phyloP scores from a whole-genome alignment of 2,329 filamentous ascomycete species.

The Pyrenochaeta sp. region DNA sequence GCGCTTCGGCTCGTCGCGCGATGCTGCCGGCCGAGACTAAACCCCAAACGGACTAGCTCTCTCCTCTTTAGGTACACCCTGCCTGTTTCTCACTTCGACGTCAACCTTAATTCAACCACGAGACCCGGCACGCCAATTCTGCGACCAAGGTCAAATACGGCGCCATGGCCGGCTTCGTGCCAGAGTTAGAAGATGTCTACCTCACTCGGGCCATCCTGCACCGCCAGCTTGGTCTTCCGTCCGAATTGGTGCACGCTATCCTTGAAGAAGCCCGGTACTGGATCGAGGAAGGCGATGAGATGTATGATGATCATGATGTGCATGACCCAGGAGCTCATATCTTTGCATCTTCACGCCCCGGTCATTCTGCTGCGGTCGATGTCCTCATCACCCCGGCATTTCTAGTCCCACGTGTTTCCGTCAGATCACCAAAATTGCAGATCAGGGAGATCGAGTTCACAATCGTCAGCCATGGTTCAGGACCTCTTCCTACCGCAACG shows the following conservation, averaged over 20 bases:
- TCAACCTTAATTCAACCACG: constrained; percentile 15
- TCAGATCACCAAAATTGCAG: constrained; percentile 8
- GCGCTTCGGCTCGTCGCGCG: constrained; percentile 19
- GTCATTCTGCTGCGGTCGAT: too few relatives aligned
- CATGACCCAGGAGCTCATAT: constrained; percentile 10
- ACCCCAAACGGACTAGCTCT: constrained; percentile 13
- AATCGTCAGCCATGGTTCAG: constrained; percentile 30
- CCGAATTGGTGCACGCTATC: constrained; percentile 21
- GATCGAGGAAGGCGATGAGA: constrained; percentile 2
- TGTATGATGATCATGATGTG: constrained; percentile 2
- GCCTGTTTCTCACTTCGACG: constrained; percentile 10
- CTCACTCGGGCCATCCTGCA: constrained; percentile 10
- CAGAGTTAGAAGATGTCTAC: background rate
- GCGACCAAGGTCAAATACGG: background rate
- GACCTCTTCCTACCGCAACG: constrained; percentile 25
- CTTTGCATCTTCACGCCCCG: too few relatives aligned
- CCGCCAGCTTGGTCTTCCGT: constrained; percentile 15
- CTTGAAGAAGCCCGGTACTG: constrained; percentile 26
- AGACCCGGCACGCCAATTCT: constrained; percentile 3
- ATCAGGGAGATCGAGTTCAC: constrained; percentile 23
- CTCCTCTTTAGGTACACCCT: constrained; percentile 9
- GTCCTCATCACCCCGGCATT: too few relatives aligned
- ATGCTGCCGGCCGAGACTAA: constrained; percentile 22
- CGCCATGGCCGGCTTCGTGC: constrained; percentile 5
- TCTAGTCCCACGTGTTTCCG: too few relatives aligned